A percentile compares a stretch with the other conserved stretches of the same genome.
phyloP scores from a whole-genome alignment of 805 yeast genomes.

The Suhomyces xylopsoci region DNA sequence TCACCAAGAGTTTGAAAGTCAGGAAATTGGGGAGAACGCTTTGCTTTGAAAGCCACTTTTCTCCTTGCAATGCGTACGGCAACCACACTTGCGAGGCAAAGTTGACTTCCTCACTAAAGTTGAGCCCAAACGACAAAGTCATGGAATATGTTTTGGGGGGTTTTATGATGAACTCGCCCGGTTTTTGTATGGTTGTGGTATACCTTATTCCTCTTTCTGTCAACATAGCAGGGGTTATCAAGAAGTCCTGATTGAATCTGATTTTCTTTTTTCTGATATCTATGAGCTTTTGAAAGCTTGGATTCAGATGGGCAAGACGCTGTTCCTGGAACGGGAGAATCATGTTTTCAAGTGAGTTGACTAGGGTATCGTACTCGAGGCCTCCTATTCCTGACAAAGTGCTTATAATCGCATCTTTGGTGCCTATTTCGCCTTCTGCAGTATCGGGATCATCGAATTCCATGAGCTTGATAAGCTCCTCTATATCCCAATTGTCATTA shows the following conservation, averaged over 20 bases:
- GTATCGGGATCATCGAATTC: constrained; percentile 13
- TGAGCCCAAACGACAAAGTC: constrained; percentile 52
- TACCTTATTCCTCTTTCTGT: constrained; percentile 46
- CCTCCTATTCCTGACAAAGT: constrained; percentile 9
- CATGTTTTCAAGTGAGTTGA: constrained; percentile 31
- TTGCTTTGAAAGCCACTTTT: constrained; percentile 49
- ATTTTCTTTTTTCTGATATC: constrained; percentile 7
- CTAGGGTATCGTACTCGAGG: constrained; percentile 21
- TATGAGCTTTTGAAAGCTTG: constrained; percentile 16
- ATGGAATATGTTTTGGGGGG: constrained; percentile 56
- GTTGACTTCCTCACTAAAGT: constrained; percentile 52
- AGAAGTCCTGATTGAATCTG: constrained; percentile 40
- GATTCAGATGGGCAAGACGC: constrained; percentile 29
- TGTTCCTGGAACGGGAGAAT: constrained; percentile 25
- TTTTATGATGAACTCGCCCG: constrained; percentile 59
- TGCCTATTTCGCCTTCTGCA: neutral
- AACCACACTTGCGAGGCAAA: constrained; percentile 62
- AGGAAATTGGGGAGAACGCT: constrained; percentile 53
- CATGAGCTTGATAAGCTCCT: constrained; percentile 14
- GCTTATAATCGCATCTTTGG: neutral
- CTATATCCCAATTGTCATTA: constrained; percentile 18
- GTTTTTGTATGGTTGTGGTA: constrained; percentile 50
- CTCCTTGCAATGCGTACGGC: constrained; percentile 45
- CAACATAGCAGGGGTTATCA: constrained; percentile 51
- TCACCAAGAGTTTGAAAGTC: constrained; percentile 44